Base-by-base conservation (phyloP, 78 protist species). In the Cavenderia fasciculata region DNA sequence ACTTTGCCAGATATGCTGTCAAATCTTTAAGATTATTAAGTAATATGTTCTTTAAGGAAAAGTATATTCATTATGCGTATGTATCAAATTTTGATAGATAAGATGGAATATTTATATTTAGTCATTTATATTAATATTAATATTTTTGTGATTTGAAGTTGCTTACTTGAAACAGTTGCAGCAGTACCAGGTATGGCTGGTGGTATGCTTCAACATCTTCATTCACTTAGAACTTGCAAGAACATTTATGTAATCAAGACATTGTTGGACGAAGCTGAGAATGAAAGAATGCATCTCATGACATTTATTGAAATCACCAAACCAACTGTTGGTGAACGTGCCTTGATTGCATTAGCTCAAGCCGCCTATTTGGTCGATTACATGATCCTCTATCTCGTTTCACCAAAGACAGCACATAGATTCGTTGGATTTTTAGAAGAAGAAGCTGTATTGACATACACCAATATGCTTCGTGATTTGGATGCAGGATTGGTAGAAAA, bases 241-340 rank as follows among this genome's bases (percentile, higher is more conserved):
- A 82, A 74, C 31, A 98, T 96, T 79, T 59, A 90, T 12, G 94
- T 94, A 74, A 94, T 95, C 41, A 61, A 75, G 49, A 40, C 66
- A 7, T 47, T 94, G 3, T 38, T 74, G 77, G 97, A 94, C 40
- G 97, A 96, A 65, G 94, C 96, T 3, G 97, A 95, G 47, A 97
- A 97, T 78, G 99, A 97, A 68, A 75, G 98, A 63, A 95, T 95
- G 96, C 99, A 97, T 82, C 40, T 97, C 46, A 49, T 97, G 46
- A 68, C 73, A 38, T 96, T 92, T 59, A 62, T 97, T 72, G 70
- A 87, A 40, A 41, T 74, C 10, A 44, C 86, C 0, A 54, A 71
- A 49, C 93, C 93, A 66, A 74, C 85, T 0, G 12, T 71, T 0
- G 1, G 19, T 14, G 93, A 87, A 44, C 33, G 93, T 46, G 34